These are phyloP conservation scores for Chlamydomonas sp. DNA, from an alignment of 139 green algal genomes.

Conservation along the genomic window DNA sequence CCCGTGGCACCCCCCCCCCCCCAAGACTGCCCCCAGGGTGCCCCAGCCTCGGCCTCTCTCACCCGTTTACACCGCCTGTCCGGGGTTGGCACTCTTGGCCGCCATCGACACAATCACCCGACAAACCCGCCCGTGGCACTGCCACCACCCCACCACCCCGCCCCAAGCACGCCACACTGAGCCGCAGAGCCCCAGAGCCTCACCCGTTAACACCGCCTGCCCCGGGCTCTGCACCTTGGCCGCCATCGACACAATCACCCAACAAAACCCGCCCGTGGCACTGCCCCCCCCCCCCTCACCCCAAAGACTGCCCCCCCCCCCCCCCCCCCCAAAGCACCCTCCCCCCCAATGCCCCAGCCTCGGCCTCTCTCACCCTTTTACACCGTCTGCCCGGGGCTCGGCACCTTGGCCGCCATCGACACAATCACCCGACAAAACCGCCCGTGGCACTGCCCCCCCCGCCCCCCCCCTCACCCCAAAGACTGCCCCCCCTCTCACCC, in stretches of 20 bases:
- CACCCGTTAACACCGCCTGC: conserved; percentile 50
- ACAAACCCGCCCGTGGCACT: background rate
- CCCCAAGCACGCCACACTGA: background rate
- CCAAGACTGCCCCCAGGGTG: too few relatives aligned
- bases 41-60: too few relatives aligned
- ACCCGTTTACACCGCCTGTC: conserved; percentile 53
- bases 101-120: conserved; percentile 27
- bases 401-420: background rate
- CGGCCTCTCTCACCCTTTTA: background rate
- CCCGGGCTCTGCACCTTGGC: conserved; percentile 43
- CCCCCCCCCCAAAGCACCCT: too few relatives aligned
- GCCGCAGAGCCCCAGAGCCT: background rate
- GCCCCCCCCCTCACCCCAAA: too few relatives aligned
- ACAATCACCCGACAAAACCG: background rate
- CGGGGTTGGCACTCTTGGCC: conserved; percentile 39
- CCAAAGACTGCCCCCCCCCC: too few relatives aligned
- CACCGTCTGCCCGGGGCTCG: background rate
- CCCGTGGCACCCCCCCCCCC: too few relatives aligned
- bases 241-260: conserved; percentile 29
- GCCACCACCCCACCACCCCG: background rate
- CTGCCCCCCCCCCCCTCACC: too few relatives aligned
- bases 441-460: background rate
- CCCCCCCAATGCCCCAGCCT: too few relatives aligned
- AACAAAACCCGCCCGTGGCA: background rate
- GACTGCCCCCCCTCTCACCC: background rate